Percentiles rank a stretch among this genome's conserved stretches.
Evolutionary conservation across 1,284 basidiomycete genomes (phyloP).

Genomic region (Sanghuangporus weigelae): DNA sequence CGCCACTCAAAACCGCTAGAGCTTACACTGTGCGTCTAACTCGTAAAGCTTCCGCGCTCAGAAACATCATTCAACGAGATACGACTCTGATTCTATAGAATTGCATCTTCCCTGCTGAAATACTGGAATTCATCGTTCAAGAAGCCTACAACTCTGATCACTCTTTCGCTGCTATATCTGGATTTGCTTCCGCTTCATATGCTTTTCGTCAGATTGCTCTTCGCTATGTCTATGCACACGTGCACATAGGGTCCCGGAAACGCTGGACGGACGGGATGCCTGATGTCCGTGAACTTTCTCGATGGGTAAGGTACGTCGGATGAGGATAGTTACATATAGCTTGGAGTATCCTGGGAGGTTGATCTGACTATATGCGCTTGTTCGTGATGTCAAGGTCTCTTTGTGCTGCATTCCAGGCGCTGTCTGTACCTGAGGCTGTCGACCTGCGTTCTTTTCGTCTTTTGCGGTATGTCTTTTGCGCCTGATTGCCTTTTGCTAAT

Average conservation of each 20-base stretch:
- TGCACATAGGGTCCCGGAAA: slow-evolving; percentile 10
- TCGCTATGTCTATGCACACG: slow-evolving; percentile 6
- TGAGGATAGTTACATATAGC: too few species aligned
- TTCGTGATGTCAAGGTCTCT: slow-evolving; percentile 4
- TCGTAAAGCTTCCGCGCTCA: neutral
- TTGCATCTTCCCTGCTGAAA: slow-evolving; percentile 16
- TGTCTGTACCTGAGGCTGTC: slow-evolving; percentile 8
- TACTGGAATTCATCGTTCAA: slow-evolving; percentile 12
- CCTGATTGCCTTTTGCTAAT: neutral
- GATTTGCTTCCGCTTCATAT: slow-evolving; percentile 16
- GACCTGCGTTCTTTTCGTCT: slow-evolving; percentile 8
- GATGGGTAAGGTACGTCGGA: slow-evolving; percentile 9
- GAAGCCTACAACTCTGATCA: slow-evolving; percentile 2
- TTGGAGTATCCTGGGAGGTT: neutral
- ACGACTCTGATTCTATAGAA: neutral
- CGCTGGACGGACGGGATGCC: slow-evolving; percentile 15
- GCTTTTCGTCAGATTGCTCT: slow-evolving; percentile 15
- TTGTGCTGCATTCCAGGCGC: slow-evolving; percentile 8
- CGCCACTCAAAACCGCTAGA: neutral
- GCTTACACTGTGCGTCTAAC: slow-evolving; percentile 2
- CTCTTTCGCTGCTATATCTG: slow-evolving; percentile 12
- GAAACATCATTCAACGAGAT: neutral
- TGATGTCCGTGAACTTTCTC: slow-evolving; percentile 1
- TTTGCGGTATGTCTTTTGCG: slow-evolving; percentile 4
- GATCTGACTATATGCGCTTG: neutral